Percentiles rank a stretch among this genome's conserved stretches.
Conservation (phyloP, 345 rosid species). For the Capsella bursapastoris region DNA sequence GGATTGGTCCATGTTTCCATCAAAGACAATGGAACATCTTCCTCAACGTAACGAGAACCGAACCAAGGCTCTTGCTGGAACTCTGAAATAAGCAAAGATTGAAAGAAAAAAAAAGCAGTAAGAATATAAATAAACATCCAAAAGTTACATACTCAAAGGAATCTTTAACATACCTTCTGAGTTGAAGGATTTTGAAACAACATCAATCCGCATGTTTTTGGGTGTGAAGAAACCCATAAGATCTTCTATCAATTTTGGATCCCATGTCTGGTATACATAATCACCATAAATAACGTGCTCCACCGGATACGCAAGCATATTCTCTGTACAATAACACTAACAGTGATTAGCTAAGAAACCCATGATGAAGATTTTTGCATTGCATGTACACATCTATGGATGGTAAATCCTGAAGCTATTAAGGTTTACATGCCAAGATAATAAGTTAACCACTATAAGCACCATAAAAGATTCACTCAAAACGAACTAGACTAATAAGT, state of each 20-base stretch:
- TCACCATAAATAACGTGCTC: slow-evolving; percentile 92
- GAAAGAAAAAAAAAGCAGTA: slow-evolving; percentile 15
- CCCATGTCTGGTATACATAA: slow-evolving; percentile 81
- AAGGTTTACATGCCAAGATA: slow-evolving; percentile 26
- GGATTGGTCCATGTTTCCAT: slow-evolving; percentile 85
- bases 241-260: slow-evolving; percentile 67
- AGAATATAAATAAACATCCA: slow-evolving; percentile 17
- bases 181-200: slow-evolving; percentile 70
- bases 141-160: slow-evolving; percentile 1
- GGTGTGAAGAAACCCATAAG: slow-evolving; percentile 75
- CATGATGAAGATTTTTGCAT: slow-evolving; percentile 9
- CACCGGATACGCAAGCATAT: slow-evolving; percentile 77
- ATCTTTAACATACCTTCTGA: slow-evolving; percentile 59
- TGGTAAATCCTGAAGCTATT: slow-evolving; percentile 4
- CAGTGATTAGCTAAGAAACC: slow-evolving; percentile 17
- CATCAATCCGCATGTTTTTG: slow-evolving; percentile 94
- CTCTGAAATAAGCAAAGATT: slow-evolving; percentile 55
- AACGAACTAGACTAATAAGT: slow-evolving; percentile 28
- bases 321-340: slow-evolving; percentile 58
- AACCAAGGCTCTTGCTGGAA: slow-evolving; percentile 86
- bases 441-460: slow-evolving; percentile 15
- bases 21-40: slow-evolving; percentile 66
- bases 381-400: slow-evolving; percentile 17
- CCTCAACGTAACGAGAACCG: slow-evolving; percentile 72
- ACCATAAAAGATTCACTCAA: background rate